Conservation (phyloP, 495 filamentous ascomycete species). For the Aspergillus heteromorphus region DNA sequence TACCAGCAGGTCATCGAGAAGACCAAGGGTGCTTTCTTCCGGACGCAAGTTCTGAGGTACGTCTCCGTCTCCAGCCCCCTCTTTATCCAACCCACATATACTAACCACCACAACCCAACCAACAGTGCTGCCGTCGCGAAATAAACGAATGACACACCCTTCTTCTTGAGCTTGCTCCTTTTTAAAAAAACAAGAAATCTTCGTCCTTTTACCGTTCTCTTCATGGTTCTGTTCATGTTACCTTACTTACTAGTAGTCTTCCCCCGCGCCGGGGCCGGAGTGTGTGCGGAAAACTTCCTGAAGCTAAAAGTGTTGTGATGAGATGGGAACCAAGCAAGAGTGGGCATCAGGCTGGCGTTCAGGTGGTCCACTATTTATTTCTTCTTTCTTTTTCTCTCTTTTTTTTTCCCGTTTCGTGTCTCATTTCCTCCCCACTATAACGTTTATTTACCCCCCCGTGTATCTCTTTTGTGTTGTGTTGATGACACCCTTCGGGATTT, state of each 20-base stretch:
- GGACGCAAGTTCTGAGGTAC: slow-evolving; percentile 67
- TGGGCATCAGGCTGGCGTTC: slow-evolving; percentile 50
- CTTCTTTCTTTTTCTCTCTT: slow-evolving; percentile 30
- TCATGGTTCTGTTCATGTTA: slow-evolving; percentile 39
- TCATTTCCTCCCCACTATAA: slow-evolving; percentile 12
- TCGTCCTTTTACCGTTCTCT: slow-evolving; percentile 31
- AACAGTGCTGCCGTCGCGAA: slow-evolving; percentile 44
- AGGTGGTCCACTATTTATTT: slow-evolving; percentile 41
- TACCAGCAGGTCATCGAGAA: slow-evolving; percentile 98
- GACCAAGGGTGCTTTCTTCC: slow-evolving; percentile 92
- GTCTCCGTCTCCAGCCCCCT: slow-evolving; percentile 16
- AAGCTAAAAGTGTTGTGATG: too few relatives aligned
- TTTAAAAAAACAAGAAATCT: slow-evolving; percentile 26
- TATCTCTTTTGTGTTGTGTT: slow-evolving; percentile 11
- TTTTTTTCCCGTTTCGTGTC: slow-evolving; percentile 26
- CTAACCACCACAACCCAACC: not conserved
- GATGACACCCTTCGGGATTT: slow-evolving; percentile 4
- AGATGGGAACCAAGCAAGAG: slow-evolving; percentile 40
- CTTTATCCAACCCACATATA: not conserved
- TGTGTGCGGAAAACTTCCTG: slow-evolving; percentile 34
- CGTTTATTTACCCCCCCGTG: slow-evolving; percentile 17
- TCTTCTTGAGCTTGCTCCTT: slow-evolving; percentile 21
- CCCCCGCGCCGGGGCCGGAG: slow-evolving; percentile 30
- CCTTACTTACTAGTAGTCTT: too few relatives aligned
- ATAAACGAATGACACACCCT: slow-evolving; percentile 26